These are phyloP conservation scores for Kwoniella heveanensis DNA, from an alignment of 768 basidiomycete species.

Conservation along the genomic window DNA sequence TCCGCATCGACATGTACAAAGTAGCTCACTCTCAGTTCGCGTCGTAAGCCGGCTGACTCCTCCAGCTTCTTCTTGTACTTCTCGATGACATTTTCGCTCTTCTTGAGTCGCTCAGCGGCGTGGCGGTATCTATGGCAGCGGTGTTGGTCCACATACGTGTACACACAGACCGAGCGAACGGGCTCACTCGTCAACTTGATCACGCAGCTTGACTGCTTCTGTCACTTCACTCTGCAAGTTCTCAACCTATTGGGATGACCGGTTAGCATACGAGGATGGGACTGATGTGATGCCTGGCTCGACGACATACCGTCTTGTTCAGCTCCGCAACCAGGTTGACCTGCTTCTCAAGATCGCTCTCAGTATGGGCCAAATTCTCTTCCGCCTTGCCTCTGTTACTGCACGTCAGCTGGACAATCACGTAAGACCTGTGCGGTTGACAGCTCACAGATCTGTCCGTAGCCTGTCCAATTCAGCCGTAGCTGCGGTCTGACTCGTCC, in stretches of 20 bases:
- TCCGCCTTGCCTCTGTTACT: constrained; percentile 81
- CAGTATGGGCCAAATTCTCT: constrained; percentile 79
- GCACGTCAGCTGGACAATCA: neutral
- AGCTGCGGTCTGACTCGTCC: constrained; percentile 73
- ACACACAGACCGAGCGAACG: neutral
- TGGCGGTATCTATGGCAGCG: constrained; percentile 71
- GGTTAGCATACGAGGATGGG: constrained; percentile 8
- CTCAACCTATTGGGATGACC: constrained; percentile 59
- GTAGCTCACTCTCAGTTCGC: constrained; percentile 56
- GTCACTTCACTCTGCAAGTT: constrained; percentile 78
- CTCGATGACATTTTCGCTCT: constrained; percentile 96
- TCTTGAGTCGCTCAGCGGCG: constrained; percentile 85
- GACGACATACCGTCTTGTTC: constrained; percentile 64
- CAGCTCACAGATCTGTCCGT: constrained; percentile 77
- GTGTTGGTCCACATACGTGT: neutral
- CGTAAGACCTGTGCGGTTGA: neutral
- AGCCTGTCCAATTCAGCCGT: constrained; percentile 80
- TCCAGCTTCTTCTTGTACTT: constrained; percentile 99
- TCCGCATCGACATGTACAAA: neutral
- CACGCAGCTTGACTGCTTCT: constrained; percentile 77
- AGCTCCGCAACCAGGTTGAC: constrained; percentile 69
- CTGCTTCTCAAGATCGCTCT: constrained; percentile 81
- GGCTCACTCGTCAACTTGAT: constrained; percentile 89
- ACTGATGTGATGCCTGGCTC: neutral
- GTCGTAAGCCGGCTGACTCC: constrained; percentile 72